A percentile compares a stretch with the other conserved stretches of the same genome.
These are phyloP conservation scores for Zymoseptoria tritici DNA, from an alignment of 2,329 filamentous ascomycete genomes.

Conservation along the genomic window DNA sequence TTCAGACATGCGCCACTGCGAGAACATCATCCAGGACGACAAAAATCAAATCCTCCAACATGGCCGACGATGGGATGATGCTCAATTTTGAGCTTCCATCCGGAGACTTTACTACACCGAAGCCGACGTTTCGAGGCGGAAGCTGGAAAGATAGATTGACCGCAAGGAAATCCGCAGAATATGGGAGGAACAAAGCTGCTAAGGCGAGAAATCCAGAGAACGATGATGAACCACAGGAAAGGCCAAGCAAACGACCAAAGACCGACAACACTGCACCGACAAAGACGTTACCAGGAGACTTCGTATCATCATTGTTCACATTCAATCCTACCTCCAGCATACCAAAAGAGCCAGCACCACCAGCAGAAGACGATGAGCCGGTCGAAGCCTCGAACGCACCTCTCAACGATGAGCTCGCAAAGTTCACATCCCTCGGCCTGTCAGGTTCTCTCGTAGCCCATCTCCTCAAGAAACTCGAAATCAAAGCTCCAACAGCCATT, in stretches of 20 bases:
- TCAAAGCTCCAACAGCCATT: conserved; percentile 89
- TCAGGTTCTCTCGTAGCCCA: conserved; percentile 74
- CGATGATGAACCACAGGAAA: background rate
- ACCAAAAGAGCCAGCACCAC: conserved; percentile 25
- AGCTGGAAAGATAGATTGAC: conserved; percentile 82
- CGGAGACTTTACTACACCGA: conserved; percentile 56
- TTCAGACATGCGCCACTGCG: background rate
- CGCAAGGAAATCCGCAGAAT: conserved; percentile 61
- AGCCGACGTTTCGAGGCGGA: conserved; percentile 74
- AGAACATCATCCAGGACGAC: background rate
- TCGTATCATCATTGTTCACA: conserved; percentile 88
- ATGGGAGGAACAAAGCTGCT: conserved; percentile 40
- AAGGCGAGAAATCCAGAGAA: conserved; percentile 13
- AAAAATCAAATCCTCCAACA: conserved; percentile 31
- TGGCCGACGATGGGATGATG: conserved; percentile 94
- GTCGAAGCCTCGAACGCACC: conserved; percentile 85
- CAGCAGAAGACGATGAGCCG: conserved; percentile 43
- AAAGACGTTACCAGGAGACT: conserved; percentile 25
- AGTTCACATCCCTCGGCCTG: conserved; percentile 78
- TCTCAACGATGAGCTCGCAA: conserved; percentile 71
- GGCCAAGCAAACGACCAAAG: conserved; percentile 14
- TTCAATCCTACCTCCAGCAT: conserved; percentile 73
- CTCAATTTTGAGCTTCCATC: conserved; percentile 75
- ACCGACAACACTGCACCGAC: conserved; percentile 10
- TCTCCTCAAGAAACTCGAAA: conserved; percentile 72